phyloP scores from a whole-genome alignment of 345 rosid species.

The Rhodomyrtus tomentosa region DNA sequence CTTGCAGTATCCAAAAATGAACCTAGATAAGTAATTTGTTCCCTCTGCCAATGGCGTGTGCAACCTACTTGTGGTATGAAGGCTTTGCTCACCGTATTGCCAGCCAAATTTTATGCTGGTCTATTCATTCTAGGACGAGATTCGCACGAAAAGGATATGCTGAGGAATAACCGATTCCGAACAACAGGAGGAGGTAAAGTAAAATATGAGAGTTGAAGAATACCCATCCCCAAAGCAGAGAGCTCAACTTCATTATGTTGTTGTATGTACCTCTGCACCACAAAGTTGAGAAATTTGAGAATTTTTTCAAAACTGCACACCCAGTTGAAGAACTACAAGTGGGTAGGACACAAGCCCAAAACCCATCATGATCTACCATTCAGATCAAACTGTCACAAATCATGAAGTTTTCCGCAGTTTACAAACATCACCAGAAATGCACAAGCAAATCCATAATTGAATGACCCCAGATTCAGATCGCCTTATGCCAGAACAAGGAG shows the following conservation, averaged over 20 bases:
- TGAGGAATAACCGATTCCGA: neutral
- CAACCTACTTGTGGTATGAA: neutral
- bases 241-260: constrained; percentile 89
- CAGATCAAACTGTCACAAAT: too few relatives aligned
- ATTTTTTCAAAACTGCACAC: neutral
- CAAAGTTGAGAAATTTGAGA: neutral
- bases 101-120: neutral
- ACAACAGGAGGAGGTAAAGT: neutral
- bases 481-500: neutral
- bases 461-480: neutral
- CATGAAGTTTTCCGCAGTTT: too few relatives aligned
- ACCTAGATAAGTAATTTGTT: neutral
- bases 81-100: neutral
- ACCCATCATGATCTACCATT: too few relatives aligned
- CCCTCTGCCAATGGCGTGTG: neutral
- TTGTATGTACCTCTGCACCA: constrained; percentile 72
- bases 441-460: neutral
- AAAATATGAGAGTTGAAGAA: neutral
- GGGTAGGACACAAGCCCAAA: too few relatives aligned
- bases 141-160: neutral
- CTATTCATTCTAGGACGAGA: neutral
- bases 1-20: neutral
- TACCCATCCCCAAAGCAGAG: constrained; percentile 96
- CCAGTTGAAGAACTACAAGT: neutral
- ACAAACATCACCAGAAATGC: too few relatives aligned